Base-by-base conservation (phyloP, 495 filamentous ascomycete genomes). In the Pyrenula aspistea region DNA sequence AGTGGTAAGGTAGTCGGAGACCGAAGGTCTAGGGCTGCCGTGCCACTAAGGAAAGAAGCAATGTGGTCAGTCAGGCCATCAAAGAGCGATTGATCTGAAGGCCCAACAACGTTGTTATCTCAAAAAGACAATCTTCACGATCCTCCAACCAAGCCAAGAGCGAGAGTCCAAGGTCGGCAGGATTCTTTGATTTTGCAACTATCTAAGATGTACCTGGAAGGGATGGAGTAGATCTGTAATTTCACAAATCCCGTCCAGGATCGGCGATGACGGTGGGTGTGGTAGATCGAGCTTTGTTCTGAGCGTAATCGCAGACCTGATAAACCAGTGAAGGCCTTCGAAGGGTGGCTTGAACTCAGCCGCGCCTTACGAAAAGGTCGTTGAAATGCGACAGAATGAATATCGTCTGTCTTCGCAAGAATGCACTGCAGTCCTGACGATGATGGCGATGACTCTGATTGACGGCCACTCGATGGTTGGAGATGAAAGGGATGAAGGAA, bases 301-400 rank as follows among this genome's bases (percentile, higher is more conserved):
- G 21, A 24, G 31, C 31, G 15, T 4, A 42, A 15, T 42, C 31
- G 31, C 31, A 15, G 31, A 42, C 31, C 31, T 8, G 62, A 70
- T 67, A 61, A 74, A 74, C 72, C 72, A 74, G 70, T 74, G 65
- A 75, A 75, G 72, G 72, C 72, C 72, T 75, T 71, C 71, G 71
- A 65, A 67, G 72, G 68, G 61, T 55, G 53, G 31, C 31, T 42
- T 42, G 8, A 15, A 8, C 31, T 42, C 31, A 42, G 31, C 31
- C 31, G 31, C 31, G 31, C 69, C 68, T 71, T 69, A 72, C 70
- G 68, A 71, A 68, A 67, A 63, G 66, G 72, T 69, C 67, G 31
- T 42, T 42, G 31, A 42, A 42, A 42, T 4, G 31, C 31, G 15
- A 15, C 31, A 42, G 31, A 42, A 42, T 42, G 31, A 4, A 42